These are phyloP conservation scores for Ceratocystis ficicola DNA, from an alignment of 2,329 filamentous ascomycete species.

Conservation along the genomic window DNA sequence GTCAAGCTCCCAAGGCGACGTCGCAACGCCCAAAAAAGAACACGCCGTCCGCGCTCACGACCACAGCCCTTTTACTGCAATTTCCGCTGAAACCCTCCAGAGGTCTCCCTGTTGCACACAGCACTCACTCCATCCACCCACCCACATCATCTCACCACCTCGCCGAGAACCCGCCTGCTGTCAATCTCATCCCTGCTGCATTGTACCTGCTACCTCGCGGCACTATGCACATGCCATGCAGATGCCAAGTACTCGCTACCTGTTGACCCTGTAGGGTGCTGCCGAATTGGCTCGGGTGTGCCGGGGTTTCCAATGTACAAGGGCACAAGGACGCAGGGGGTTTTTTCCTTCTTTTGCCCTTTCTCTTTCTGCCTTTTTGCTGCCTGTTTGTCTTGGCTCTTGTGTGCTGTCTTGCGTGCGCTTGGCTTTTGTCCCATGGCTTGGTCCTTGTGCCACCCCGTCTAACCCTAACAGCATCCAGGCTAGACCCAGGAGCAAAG, in stretches of 20 bases:
- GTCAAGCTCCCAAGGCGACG: too few relatives aligned
- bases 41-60: neutral
- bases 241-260: neutral
- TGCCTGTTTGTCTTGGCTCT: too few relatives aligned
- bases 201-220: neutral
- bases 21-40: neutral
- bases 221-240: slow-evolving; percentile 2
- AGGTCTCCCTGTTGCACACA: too few relatives aligned
- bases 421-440: neutral
- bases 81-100: neutral
- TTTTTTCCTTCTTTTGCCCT: too few relatives aligned
- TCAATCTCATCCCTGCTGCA: neutral
- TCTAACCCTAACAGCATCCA: neutral
- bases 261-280: neutral
- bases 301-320: neutral
- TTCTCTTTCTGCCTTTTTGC: too few relatives aligned
- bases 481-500: neutral
- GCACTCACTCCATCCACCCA: too few relatives aligned
- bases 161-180: neutral
- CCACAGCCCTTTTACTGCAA: neutral
- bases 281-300: neutral
- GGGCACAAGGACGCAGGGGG: neutral
- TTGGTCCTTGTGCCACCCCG: neutral
- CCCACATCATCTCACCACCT: neutral
- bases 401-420: too few relatives aligned